Conservation (phyloP, 768 basidiomycete species). For the Flagelloscypha sp. region DNA sequence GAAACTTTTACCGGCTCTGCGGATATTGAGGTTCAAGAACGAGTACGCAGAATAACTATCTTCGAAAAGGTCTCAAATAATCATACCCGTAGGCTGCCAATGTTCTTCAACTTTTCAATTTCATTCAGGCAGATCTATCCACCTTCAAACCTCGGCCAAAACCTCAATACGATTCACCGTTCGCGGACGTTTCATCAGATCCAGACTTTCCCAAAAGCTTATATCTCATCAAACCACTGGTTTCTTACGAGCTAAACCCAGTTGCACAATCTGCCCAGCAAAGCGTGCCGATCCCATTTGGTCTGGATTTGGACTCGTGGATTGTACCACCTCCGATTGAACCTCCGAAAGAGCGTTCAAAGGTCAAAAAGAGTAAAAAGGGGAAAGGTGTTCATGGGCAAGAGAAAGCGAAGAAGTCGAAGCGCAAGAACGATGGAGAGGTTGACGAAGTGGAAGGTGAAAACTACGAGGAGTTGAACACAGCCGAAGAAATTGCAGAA, state of each 20-base stretch:
- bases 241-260: slow-evolving; percentile 74
- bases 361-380: slow-evolving; percentile 34
- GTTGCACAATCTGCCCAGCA: slow-evolving; percentile 76
- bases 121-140: slow-evolving; percentile 67
- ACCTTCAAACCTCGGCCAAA: slow-evolving; percentile 35
- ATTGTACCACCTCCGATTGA: slow-evolving; percentile 58
- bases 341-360: slow-evolving; percentile 28
- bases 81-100: slow-evolving; percentile 64
- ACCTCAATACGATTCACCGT: slow-evolving; percentile 22
- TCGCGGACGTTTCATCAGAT: slow-evolving; percentile 31
- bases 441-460: slow-evolving; percentile 27
- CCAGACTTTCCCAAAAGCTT: slow-evolving; percentile 82
- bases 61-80: background rate
- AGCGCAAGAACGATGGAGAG: slow-evolving; percentile 28
- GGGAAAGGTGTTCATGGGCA: slow-evolving; percentile 44
- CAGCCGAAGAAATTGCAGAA: slow-evolving; percentile 49
- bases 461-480: slow-evolving; percentile 28
- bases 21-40: slow-evolving; percentile 88
- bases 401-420: slow-evolving; percentile 18
- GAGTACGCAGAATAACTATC: slow-evolving; percentile 47
- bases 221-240: slow-evolving; percentile 73
- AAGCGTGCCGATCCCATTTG: slow-evolving; percentile 74
- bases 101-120: slow-evolving; percentile 61
- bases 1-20: slow-evolving; percentile 48
- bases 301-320: slow-evolving; percentile 79